Percentiles rank a stretch among this genome's conserved stretches.
phyloP scores from a whole-genome alignment of 2,329 filamentous ascomycete genomes.

The Fusarium brevicatenulatum region DNA sequence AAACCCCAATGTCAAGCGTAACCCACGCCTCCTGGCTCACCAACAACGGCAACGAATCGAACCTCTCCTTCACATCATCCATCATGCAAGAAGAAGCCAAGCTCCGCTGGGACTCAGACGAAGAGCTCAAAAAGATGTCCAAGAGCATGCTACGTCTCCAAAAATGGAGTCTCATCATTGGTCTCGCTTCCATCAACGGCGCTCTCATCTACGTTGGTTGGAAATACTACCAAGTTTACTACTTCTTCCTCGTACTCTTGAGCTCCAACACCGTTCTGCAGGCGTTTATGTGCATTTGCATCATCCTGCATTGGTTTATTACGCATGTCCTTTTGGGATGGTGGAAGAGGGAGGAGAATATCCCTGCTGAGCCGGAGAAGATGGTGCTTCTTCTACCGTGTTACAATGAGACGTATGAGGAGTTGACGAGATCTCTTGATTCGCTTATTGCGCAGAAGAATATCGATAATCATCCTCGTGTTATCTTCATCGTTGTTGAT shows the following conservation, averaged over 20 bases:
- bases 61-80: constrained; percentile 50
- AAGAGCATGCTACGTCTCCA: constrained; percentile 51
- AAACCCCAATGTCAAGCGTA: constrained; percentile 46
- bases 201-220: constrained; percentile 51
- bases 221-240: constrained; percentile 54
- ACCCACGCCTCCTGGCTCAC: constrained; percentile 49
- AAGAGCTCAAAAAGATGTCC: constrained; percentile 53
- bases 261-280: constrained; percentile 59
- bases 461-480: constrained; percentile 53
- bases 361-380: constrained; percentile 54
- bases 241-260: constrained; percentile 57
- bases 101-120: constrained; percentile 53
- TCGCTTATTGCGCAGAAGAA: constrained; percentile 57
- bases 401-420: constrained; percentile 60
- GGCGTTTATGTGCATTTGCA: constrained; percentile 54
- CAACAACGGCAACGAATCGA: constrained; percentile 47
- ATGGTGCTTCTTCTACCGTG: constrained; percentile 60
- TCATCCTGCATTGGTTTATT: constrained; percentile 47
- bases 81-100: constrained; percentile 53
- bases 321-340: constrained; percentile 47
- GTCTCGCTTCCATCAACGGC: constrained; percentile 49
- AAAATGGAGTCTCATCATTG: constrained; percentile 53
- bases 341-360: constrained; percentile 45
- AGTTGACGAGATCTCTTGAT: constrained; percentile 56
- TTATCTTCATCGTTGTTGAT: constrained; percentile 61